Evolutionary conservation across 257 asterid species (phyloP), one percentile per base, ranked within the genome.

Genomic region (Solanum pimpinellifolium): DNA sequence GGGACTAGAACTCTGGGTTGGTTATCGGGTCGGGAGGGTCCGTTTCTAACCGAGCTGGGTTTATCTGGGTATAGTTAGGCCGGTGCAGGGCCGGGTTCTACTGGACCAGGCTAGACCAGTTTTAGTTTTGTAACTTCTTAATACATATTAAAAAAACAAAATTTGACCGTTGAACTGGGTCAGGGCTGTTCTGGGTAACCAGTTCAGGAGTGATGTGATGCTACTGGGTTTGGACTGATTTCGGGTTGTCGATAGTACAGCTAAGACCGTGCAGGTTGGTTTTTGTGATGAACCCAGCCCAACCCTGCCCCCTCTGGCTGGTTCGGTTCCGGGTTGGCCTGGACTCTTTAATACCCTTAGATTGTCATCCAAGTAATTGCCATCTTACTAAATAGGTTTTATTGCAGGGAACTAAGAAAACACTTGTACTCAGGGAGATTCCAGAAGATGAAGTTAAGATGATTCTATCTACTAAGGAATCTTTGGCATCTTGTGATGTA

Each of bases 351-450:
- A 65, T 11, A 65, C 31, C 72, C 72, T 65, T 65, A 78, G 84
- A 83, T 56, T 78, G 84, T 16, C 59, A 74, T 65, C 46, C 25
- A 70, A 81, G 62, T 52, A 49, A 35, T 74, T 27, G 20, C 33
- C 82, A 25, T 65, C 70, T 60, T 62, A 49, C 73, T 65, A 74
- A 25, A 59, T 18, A 59, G 11, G 4, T 72, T 69, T 25, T 81
- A 76, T 87, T 90, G 87, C 98, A 96, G 99, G 99, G 98, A 83
- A 87, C 88, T 70, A 93, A 86, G 93, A 97, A 92, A 88, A 94
- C 94, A 49, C 98, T 97, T 88, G 94, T 97, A 42, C 94, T 95
- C 88, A 91, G 93, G 74, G 99, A 97, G 93, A 93, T 97, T 91
- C 98, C 98, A 70, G 98, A 95, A 91, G 97, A 94, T 83, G 98